Base-by-base conservation (phyloP, 805 yeast species). In the Debaryomyces prosopidis region DNA sequence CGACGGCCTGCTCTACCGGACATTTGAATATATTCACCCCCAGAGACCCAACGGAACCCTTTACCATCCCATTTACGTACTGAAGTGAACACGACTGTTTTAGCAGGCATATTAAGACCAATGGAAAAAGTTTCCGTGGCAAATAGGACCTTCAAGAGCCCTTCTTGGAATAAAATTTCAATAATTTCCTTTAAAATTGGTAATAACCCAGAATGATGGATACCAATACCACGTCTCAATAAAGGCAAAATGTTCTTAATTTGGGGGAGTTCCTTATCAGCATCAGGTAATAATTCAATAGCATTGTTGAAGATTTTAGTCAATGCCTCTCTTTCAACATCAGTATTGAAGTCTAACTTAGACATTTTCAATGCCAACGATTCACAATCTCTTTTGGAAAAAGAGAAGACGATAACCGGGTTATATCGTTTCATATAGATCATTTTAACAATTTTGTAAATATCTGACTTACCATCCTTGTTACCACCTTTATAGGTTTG, bases 1-100 rank as follows among this genome's bases (percentile, higher is more conserved):
- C 99, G 88, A 77, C 99, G 91, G 57, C 99, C 99, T 17, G 99
- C 99, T 69, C 99, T 84, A 54, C 99, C 99, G 37, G 97, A 89
- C 99, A 94, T 94, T 72, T 94, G 99, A 62, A 94, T 94, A 69
- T 94, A 94, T 71, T 94, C 99, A 74, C 99, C 99, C 48, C 99
- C 99, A 45, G 96, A 88, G 27, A 94, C 97, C 99, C 99, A 94
- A 69, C 99, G 84, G 76, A 92, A 90, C 15, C 92, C 96, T 51
- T 81, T 83, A 57, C 99, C 99, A 71, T 94, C 99, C 96, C 97
- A 94, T 66, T 94, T 94, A 63, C 99, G 82, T 16, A 94, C 99
- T 28, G 92, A 88, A 0, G 99, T 94, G 67, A 94, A 94, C 2
- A 94, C 99, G 37, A 94, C 99, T 0, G 99, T 94, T 59, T 94